Percentiles rank a stretch among this genome's conserved stretches.
phyloP scores from a whole-genome alignment of 345 rosid genomes.

The Carallia brachiata region DNA sequence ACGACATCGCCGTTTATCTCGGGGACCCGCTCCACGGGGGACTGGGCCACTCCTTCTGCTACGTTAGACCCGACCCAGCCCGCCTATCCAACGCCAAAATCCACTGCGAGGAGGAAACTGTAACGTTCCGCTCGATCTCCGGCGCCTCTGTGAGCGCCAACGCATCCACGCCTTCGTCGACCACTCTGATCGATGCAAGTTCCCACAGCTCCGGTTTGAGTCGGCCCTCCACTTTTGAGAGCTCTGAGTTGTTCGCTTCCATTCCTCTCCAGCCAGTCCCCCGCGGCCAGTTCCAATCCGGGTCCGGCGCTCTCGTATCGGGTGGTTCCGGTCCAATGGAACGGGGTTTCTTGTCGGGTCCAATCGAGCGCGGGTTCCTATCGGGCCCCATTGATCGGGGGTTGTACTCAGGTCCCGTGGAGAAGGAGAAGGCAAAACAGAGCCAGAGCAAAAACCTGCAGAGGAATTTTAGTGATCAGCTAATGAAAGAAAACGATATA shows the following conservation, averaged over 20 bases:
- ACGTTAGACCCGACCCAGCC: slow-evolving; percentile 74
- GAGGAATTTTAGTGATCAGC: slow-evolving; percentile 43
- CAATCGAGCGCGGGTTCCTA: slow-evolving; percentile 60
- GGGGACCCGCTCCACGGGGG: slow-evolving; percentile 67
- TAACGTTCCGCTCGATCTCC: slow-evolving; percentile 82
- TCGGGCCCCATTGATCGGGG: slow-evolving; percentile 21
- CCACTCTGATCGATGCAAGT: slow-evolving; percentile 59
- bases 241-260: slow-evolving; percentile 76
- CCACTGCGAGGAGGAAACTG: slow-evolving; percentile 70
- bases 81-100: slow-evolving; percentile 54
- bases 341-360: slow-evolving; percentile 83
- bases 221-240: slow-evolving; percentile 79
- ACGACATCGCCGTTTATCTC: slow-evolving; percentile 40
- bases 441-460: slow-evolving; percentile 41
- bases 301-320: not conserved
- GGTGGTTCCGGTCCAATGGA: slow-evolving; percentile 62
- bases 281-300: slow-evolving; percentile 20
- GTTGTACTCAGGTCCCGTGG: slow-evolving; percentile 39
- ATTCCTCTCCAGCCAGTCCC: slow-evolving; percentile 92
- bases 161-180: slow-evolving; percentile 75
- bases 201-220: slow-evolving; percentile 44
- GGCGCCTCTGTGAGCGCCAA: slow-evolving; percentile 98
- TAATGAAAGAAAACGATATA: not conserved
- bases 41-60: slow-evolving; percentile 92
- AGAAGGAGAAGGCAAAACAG: slow-evolving; percentile 26